phyloP scores from a whole-genome alignment of 805 yeast species.

The Metschnikowia santaceciliae region DNA sequence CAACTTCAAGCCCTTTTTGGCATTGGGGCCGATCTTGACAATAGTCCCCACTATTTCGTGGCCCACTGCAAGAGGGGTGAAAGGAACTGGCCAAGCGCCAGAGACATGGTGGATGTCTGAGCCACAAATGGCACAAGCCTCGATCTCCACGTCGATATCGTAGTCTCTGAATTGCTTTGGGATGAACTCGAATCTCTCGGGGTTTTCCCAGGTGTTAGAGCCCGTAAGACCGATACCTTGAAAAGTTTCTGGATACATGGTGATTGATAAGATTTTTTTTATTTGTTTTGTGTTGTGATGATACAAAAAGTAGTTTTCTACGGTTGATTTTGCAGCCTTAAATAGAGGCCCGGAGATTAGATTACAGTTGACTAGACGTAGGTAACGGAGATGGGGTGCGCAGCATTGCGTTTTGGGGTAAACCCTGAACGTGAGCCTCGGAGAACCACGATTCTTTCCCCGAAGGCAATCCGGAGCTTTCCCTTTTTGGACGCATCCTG shows the following conservation, averaged over 20 bases:
- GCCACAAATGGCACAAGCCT: slow-evolving; percentile 42
- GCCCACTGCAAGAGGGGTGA: slow-evolving; percentile 17
- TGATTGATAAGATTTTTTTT: not conserved
- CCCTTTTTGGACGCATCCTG: no score
- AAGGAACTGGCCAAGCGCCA: slow-evolving; percentile 46
- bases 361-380: no score
- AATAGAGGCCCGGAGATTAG: no score
- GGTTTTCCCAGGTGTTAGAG: slow-evolving; percentile 9
- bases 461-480: no score
- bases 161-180: slow-evolving; percentile 13
- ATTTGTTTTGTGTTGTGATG: no score
- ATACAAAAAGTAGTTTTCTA: no score
- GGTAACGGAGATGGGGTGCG: no score
- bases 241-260: slow-evolving; percentile 10
- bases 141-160: slow-evolving; percentile 11
- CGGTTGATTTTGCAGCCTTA: no score
- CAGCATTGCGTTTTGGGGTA: no score
- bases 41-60: slow-evolving; percentile 21
- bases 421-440: no score
- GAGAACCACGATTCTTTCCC: no score
- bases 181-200: slow-evolving; percentile 8
- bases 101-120: slow-evolving; percentile 49
- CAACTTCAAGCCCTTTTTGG: slow-evolving; percentile 33
- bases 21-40: slow-evolving; percentile 9
- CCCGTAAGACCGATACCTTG: slow-evolving; percentile 8